Conservation (phyloP, 495 filamentous ascomycete genomes). For the Cairneyella variabilis region DNA sequence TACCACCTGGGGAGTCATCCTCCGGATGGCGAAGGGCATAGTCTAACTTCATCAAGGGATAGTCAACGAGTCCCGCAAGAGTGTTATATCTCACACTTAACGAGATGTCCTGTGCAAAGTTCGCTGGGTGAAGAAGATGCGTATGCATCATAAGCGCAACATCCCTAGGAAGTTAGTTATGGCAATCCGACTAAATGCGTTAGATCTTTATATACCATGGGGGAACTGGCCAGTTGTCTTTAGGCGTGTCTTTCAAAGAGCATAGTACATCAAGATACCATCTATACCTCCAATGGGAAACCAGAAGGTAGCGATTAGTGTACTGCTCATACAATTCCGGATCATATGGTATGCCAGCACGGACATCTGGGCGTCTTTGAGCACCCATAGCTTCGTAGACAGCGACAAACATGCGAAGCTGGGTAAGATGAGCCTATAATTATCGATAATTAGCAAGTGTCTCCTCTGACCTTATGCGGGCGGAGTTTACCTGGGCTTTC, state of each 20-base stretch:
- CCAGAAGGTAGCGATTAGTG: background rate
- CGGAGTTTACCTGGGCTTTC: background rate
- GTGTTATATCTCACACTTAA: background rate
- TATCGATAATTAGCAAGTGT: background rate
- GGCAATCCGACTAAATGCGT: too few relatives aligned
- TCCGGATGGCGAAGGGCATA: background rate
- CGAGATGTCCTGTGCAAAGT: constrained; percentile 2
- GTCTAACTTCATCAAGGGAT: background rate
- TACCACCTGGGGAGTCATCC: background rate
- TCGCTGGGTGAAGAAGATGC: background rate
- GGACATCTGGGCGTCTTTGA: background rate
- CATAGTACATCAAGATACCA: constrained; percentile 3
- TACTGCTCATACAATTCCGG: background rate
- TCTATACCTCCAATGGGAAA: background rate
- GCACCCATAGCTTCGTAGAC: constrained; percentile 2
- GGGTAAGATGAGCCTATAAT: constrained; percentile 3
- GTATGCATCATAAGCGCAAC: constrained; percentile 4
- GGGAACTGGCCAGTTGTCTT: background rate
- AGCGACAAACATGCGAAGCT: background rate
- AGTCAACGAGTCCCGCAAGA: background rate
- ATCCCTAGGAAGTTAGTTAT: background rate
- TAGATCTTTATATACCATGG: background rate
- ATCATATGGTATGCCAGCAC: background rate
- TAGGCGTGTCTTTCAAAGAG: background rate
- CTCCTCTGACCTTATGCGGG: background rate